A percentile compares a stretch with the other conserved stretches of the same genome.
Evolutionary conservation across 78 protist species (phyloP).

Genomic region (Capsaspora owczarzaki): DNA sequence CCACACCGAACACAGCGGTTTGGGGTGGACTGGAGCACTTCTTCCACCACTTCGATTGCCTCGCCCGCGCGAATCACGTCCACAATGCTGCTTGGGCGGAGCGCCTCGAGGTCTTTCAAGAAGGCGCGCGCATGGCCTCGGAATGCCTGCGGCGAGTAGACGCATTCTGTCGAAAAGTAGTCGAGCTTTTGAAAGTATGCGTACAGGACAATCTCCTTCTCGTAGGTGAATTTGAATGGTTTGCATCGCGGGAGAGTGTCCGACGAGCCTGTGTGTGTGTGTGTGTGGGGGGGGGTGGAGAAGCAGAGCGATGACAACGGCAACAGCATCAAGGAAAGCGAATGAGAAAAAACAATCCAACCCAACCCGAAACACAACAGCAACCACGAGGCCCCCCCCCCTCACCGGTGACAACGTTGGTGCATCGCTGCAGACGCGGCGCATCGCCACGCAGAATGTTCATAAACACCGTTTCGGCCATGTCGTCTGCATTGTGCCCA

Average conservation of each 20-base stretch:
- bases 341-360: no score
- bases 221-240: conserved; percentile 82
- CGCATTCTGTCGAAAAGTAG: conserved; percentile 78
- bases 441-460: conserved; percentile 81
- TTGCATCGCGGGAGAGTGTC: conserved; percentile 65
- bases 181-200: conserved; percentile 71
- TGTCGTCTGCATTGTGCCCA: conserved; percentile 91
- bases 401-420: conserved; percentile 51
- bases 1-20: conserved; percentile 18
- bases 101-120: conserved; percentile 58
- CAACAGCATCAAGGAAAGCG: no score
- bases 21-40: neutral
- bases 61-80: conserved; percentile 29
- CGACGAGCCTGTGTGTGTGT: neutral
- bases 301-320: no score
- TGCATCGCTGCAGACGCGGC: conserved; percentile 69
- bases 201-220: conserved; percentile 85
- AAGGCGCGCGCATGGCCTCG: conserved; percentile 76
- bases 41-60: neutral
- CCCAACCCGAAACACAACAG: no score
- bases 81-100: conserved; percentile 50
- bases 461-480: conserved; percentile 86
- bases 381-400: no score
- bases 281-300: no score
- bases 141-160: conserved; percentile 70